Evolutionary conservation across 179 eudicot species (phyloP).

Genomic region (Vitellaria paradoxa): DNA sequence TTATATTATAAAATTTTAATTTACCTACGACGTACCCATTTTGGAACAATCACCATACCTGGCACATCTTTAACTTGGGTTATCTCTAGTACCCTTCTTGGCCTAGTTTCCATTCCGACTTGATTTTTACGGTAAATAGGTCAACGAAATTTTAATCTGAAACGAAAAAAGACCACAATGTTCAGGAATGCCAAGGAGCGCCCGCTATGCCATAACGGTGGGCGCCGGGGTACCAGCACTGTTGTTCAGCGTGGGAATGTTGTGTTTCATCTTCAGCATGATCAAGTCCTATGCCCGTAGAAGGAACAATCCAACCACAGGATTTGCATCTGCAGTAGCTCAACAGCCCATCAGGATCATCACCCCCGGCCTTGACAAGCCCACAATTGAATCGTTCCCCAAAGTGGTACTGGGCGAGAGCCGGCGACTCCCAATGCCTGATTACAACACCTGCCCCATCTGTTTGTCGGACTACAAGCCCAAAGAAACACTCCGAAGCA

Average conservation of each 20-base stretch:
- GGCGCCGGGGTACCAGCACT: conserved; percentile 26
- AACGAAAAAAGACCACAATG: no score
- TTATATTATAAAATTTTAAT: no score
- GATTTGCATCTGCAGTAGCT: conserved; percentile 8
- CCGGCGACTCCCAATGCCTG: conserved; percentile 34
- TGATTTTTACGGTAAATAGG: no score
- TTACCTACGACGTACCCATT: no score
- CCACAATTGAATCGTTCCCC: conserved; percentile 64
- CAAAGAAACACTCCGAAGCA: conserved; percentile 43
- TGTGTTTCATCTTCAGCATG: conserved; percentile 21
- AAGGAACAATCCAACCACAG: neutral
- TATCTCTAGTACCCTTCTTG: no score
- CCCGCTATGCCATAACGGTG: conserved; percentile 24
- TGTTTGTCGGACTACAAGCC: conserved; percentile 59
- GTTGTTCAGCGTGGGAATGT: conserved; percentile 13
- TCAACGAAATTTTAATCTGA: no score
- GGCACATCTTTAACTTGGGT: no score
- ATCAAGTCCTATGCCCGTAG: conserved; percentile 12
- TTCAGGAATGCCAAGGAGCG: conserved; percentile 28
- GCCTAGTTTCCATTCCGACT: no score
- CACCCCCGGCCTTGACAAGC: conserved; percentile 39
- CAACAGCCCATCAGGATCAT: conserved; percentile 17
- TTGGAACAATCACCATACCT: no score
- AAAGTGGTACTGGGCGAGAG: conserved; percentile 54
- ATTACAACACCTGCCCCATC: conserved; percentile 46